Conservation (phyloP, 192 early-diverging fungal genomes). For the Diversispora eburnea region DNA sequence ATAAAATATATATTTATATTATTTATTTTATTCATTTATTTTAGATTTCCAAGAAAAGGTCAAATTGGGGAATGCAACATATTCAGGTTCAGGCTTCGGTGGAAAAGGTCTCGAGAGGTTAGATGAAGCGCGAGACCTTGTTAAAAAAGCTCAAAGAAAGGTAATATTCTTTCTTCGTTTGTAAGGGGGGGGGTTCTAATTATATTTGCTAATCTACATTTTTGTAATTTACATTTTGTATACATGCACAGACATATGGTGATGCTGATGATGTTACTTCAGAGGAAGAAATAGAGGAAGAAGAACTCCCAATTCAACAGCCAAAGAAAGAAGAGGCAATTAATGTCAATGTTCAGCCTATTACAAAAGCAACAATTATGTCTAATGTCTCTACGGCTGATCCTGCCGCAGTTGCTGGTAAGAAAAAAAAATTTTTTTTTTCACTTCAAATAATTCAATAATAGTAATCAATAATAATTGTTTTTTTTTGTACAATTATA, state of each 20-base stretch:
- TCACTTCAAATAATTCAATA: background rate
- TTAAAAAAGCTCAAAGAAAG: conserved; percentile 90
- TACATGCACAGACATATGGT: conserved; percentile 55
- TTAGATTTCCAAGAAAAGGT: conserved; percentile 70
- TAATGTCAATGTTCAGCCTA: conserved; percentile 13
- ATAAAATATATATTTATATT: conserved; percentile 23
- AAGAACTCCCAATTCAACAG: conserved; percentile 41
- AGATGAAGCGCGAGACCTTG: conserved; percentile 85
- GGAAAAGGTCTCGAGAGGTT: conserved; percentile 95
- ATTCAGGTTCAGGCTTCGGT: conserved; percentile 80
- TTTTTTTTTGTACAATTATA: background rate
- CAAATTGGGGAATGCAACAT: conserved; percentile 68
- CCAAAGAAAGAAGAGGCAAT: conserved; percentile 39
- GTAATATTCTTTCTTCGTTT: conserved; percentile 29
- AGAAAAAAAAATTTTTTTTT: background rate
- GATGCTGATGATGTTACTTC: conserved; percentile 64
- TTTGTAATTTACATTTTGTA: background rate
- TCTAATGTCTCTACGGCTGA: conserved; percentile 11
- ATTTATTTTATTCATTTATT: background rate
- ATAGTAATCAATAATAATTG: background rate
- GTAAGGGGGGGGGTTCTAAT: background rate
- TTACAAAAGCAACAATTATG: background rate
- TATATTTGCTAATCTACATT: background rate
- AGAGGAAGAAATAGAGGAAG: conserved; percentile 57
- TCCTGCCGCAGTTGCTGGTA: conserved; percentile 11